Evolutionary conservation across 345 rosid species (phyloP).

Genomic region (Triadica sebifera): DNA sequence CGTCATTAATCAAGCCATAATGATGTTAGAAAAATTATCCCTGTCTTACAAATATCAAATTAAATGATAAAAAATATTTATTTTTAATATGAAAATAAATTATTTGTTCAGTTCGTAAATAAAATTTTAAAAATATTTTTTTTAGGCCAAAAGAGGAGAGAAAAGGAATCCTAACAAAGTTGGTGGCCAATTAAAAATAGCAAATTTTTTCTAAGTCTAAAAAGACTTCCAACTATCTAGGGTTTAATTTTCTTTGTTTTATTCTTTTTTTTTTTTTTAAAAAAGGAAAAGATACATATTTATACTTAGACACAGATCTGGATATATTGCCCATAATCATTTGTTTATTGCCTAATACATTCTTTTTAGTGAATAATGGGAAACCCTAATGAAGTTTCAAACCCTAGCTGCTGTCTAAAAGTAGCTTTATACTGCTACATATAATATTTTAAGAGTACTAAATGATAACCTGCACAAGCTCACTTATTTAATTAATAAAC

Average conservation of each 20-base stretch:
- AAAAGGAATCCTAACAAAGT: conserved; percentile 10
- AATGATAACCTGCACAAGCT: too few species aligned
- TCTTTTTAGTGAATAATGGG: not conserved
- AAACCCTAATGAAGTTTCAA: conserved; percentile 2
- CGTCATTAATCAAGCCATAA: too few species aligned
- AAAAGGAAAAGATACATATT: not conserved
- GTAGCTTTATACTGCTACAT: not conserved
- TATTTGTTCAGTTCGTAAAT: too few species aligned
- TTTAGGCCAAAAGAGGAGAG: not conserved
- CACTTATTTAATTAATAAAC: not conserved
- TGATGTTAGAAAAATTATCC: too few species aligned
- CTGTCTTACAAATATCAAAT: too few species aligned
- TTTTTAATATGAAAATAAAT: too few species aligned
- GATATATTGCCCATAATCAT: not conserved
- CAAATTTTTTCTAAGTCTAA: not conserved
- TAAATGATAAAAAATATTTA: too few species aligned
- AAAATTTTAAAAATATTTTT: too few species aligned
- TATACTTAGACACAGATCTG: not conserved
- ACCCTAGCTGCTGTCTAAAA: not conserved
- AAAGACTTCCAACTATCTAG: conserved; percentile 15
- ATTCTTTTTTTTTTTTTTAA: not conserved
- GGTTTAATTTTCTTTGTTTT: not conserved
- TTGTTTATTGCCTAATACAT: not conserved
- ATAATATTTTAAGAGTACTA: not conserved
- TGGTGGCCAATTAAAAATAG: not conserved